Conservation (phyloP, 257 asterid species). For the Plantago major region DNA sequence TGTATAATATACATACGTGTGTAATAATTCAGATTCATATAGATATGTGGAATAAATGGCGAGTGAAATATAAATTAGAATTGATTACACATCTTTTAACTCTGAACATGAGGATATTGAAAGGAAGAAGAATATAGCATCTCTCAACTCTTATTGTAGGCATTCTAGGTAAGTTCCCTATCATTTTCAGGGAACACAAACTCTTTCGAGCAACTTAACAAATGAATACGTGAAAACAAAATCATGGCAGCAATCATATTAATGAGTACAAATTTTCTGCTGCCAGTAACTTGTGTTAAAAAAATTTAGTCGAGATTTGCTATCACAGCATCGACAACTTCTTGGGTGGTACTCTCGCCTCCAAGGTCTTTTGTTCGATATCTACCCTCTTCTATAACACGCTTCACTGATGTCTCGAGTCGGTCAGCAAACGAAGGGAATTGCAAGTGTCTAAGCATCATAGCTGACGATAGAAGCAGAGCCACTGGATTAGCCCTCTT, state of each 20-base stretch:
- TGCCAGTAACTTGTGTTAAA: neutral
- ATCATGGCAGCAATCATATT: slow-evolving; percentile 11
- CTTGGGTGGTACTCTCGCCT: slow-evolving; percentile 81
- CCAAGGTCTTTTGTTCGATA: slow-evolving; percentile 89
- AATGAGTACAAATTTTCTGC: neutral
- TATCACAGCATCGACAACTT: slow-evolving; percentile 86
- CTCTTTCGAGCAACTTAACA: slow-evolving; percentile 21
- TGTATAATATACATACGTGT: too few relatives aligned
- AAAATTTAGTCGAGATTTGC: slow-evolving; percentile 53
- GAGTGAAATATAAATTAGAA: too few relatives aligned
- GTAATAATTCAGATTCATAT: too few relatives aligned
- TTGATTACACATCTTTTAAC: too few relatives aligned
- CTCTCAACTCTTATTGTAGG: slow-evolving; percentile 10
- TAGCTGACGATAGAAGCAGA: slow-evolving; percentile 83
- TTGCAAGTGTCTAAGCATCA: slow-evolving; percentile 97
- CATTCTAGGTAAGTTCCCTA: slow-evolving; percentile 12
- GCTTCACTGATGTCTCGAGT: slow-evolving; percentile 78
- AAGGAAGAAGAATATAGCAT: neutral
- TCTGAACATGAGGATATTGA: too few relatives aligned
- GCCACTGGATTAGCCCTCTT: slow-evolving; percentile 93
- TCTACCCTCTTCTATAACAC: slow-evolving; percentile 66
- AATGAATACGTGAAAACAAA: slow-evolving; percentile 10
- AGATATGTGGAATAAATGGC: too few relatives aligned
- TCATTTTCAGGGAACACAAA: slow-evolving; percentile 18
- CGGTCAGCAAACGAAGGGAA: slow-evolving; percentile 96